Evolutionary conservation across 148 eudicot species (phyloP).

Genomic region (Camellia granthamiana): DNA sequence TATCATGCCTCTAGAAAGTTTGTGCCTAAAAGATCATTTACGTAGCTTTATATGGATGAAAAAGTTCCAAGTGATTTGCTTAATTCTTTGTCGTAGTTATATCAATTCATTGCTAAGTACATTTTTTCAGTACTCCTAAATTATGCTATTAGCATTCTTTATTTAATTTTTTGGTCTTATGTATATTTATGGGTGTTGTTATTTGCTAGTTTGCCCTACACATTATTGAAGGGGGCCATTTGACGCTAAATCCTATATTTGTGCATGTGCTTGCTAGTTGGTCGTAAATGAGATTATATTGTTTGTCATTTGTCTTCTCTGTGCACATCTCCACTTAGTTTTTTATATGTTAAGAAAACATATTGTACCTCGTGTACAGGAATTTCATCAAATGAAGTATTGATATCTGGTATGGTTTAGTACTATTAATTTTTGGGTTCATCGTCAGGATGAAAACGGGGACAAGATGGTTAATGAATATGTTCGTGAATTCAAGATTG

Average conservation of each 20-base stretch:
- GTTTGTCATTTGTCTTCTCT: not conserved
- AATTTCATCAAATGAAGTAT: not conserved
- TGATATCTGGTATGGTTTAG: not conserved
- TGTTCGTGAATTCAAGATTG: constrained; percentile 75
- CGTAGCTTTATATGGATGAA: not conserved
- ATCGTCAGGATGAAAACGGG: constrained; percentile 72
- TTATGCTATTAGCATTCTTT: not conserved
- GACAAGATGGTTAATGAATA: constrained; percentile 83
- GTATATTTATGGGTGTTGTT: not conserved
- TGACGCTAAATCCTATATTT: not conserved
- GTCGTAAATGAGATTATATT: not conserved
- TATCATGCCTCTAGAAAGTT: not conserved
- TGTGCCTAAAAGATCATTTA: not conserved
- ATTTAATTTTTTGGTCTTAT: not conserved
- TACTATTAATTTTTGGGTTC: not conserved
- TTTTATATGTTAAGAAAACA: not conserved
- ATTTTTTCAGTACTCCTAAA: not conserved
- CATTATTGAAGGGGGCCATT: not conserved
- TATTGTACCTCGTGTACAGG: not conserved
- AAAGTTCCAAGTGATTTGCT: not conserved
- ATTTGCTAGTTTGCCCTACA: not conserved
- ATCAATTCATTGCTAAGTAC: not conserved
- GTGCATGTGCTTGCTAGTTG: not conserved
- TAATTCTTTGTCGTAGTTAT: not conserved
- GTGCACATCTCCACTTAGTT: not conserved